These are phyloP conservation scores for Kwoniella sp. DNA, from an alignment of 768 basidiomycete species.

Conservation along the genomic window DNA sequence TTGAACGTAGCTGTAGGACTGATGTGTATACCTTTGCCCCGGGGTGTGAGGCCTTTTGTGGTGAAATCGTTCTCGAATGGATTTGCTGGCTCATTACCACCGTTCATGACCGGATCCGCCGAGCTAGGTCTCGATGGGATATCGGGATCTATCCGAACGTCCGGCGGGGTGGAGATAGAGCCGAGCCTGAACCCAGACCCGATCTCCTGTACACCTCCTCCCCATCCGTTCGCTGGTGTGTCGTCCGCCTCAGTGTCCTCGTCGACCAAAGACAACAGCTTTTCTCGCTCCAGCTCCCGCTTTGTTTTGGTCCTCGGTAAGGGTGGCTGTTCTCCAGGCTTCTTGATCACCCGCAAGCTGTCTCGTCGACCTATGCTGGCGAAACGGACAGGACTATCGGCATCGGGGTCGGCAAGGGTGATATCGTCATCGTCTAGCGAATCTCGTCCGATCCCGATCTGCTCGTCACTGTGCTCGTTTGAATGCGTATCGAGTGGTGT, in stretches of 20 bases:
- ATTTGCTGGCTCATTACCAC: slow-evolving; percentile 1
- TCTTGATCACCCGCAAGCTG: slow-evolving; percentile 22
- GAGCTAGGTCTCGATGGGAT: slow-evolving; percentile 11
- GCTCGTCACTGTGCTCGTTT: not conserved
- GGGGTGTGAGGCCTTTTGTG: slow-evolving; percentile 12
- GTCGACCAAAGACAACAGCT: slow-evolving; percentile 42
- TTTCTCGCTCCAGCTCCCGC: slow-evolving; percentile 45
- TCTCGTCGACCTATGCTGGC: slow-evolving; percentile 32
- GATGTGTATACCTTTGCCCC: not conserved
- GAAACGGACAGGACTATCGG: slow-evolving; percentile 26
- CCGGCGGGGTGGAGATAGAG: slow-evolving; percentile 1
- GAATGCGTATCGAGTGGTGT: not conserved
- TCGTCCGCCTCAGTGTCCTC: slow-evolving; percentile 43
- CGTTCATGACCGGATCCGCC: slow-evolving; percentile 14
- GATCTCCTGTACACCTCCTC: slow-evolving; percentile 42
- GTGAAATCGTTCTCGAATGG: slow-evolving; percentile 11
- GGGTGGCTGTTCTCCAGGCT: slow-evolving; percentile 15
- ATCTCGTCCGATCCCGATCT: not conserved
- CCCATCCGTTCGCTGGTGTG: slow-evolving; percentile 14
- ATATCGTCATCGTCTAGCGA: slow-evolving; percentile 6
- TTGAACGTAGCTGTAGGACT: slow-evolving; percentile 31
- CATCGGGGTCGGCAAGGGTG: slow-evolving; percentile 1
- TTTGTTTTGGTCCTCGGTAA: slow-evolving; percentile 31
- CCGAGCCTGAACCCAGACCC: slow-evolving; percentile 30
- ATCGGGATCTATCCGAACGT: slow-evolving; percentile 10